These are phyloP conservation scores for Penicillium capsulatum DNA, from an alignment of 2,329 filamentous ascomycete species.

Conservation along the genomic window DNA sequence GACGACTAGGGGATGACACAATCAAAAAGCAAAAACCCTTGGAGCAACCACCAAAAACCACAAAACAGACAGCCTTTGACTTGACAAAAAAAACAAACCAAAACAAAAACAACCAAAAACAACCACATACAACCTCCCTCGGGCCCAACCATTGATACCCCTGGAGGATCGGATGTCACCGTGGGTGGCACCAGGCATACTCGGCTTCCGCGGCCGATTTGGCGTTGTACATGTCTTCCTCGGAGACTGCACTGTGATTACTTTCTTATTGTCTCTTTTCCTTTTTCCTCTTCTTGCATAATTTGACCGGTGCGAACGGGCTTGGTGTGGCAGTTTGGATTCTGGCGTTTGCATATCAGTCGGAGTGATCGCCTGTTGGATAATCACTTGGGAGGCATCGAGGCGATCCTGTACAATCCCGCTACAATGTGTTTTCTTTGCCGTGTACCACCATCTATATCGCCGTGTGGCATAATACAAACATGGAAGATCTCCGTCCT, in stretches of 20 bases:
- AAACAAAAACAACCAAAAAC: not conserved
- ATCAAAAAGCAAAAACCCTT: conserved; percentile 9
- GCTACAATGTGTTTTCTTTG: conserved; percentile 22
- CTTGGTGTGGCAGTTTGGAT: conserved; percentile 28
- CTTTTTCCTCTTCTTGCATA: conserved; percentile 22
- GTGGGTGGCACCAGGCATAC: conserved; percentile 14
- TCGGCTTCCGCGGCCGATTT: conserved; percentile 12
- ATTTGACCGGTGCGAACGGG: conserved; percentile 22
- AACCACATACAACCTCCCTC: no score
- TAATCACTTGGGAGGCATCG: conserved; percentile 17
- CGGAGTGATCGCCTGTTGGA: conserved; percentile 17
- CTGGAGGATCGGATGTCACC: conserved; percentile 15
- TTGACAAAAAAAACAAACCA: conserved; percentile 1
- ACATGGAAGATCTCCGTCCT: conserved; percentile 7
- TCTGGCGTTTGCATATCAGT: conserved; percentile 27
- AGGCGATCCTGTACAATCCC: conserved; percentile 23
- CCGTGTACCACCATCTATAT: conserved; percentile 22
- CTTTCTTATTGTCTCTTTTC: conserved; percentile 8
- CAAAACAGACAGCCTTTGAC: conserved; percentile 2
- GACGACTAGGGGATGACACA: conserved; percentile 25
- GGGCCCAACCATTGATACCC: conserved; percentile 21
- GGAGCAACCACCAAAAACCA: not conserved
- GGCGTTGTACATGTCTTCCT: conserved; percentile 26
- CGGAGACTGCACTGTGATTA: conserved; percentile 17
- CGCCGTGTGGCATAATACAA: conserved; percentile 19